Evolutionary conservation across 2,329 filamentous ascomycete species (phyloP), one percentile per base, ranked within the genome.

Genomic region (Aspergillus fischeri): DNA sequence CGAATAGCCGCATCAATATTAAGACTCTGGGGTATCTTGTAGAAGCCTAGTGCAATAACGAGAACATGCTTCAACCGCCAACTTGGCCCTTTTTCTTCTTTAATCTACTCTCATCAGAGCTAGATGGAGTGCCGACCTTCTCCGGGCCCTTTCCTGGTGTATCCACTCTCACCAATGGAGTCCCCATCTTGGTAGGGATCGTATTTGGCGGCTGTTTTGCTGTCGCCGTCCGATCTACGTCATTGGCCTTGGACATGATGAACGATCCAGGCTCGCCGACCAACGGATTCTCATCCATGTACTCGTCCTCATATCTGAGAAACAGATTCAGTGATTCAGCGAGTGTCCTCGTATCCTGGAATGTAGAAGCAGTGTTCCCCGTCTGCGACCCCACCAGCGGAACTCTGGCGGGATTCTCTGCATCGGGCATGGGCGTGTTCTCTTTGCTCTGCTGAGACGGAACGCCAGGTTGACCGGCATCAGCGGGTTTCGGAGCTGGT

Each of bases 181-280:
- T 74, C 27, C 66, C 67, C 29, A 63, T 64, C 32, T 64, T 61
- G 3, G 53, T 54, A 25, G 58, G 57, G 8, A 55, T 57, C 11
- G 51, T 32, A 48, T 41, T 54, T 3, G 62, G 54, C 27, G 60
- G 55, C n/a, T 61, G 60, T 32, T 71, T 71, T 25, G 60, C 53
- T 32, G 60, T 50, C 35, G 58, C 54, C 9, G 63, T 49, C 53
- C 66, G 63, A 35, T 67, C 65, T 17, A 61, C 53, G 44, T 77
- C 75, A 7, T 67, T 72, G 5, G 65, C 62, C 53, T 75, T 77
- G 6, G 78, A 78, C 61, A 86, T 78, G 54, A 84, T 81, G 63
- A 88, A 86, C 4, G 79, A 80, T 29, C 85, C 85, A 0, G 86
- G 85, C 66, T 87, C 85, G 50, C 85, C 85, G 7, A 81, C 75